Evolutionary conservation across 2,329 filamentous ascomycete genomes (phyloP), one percentile per base, ranked within the genome.

Genomic region (Colletotrichum tropicale): DNA sequence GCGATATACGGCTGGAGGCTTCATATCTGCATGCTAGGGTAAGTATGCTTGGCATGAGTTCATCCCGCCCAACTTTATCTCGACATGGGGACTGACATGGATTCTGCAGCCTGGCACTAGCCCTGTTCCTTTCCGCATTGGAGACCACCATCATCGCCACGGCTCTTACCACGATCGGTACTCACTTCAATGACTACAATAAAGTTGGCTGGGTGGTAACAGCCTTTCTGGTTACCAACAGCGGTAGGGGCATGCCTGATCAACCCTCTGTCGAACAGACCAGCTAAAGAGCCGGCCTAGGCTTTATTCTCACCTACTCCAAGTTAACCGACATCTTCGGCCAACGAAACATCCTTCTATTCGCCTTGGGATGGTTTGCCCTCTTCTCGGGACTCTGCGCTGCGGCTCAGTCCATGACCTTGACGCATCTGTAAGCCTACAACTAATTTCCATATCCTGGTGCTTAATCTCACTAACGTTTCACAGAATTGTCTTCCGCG

Each of bases 401-500:
- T 1, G 65, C 43, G 0, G n/a, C 65, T 18, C 65, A 34, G 15
- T 67, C 65, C 6, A 58, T 67, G 48, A 67, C 36, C 30, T 36
- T 67, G 65, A 67, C 65, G 13, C 65, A 67, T 18, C 5, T 67
- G 65, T 67, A 56, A 56, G 43, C n/a, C 13, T 21, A 1, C n/a
- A n/a, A n/a, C n/a, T n/a, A n/a, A n/a, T n/a, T n/a, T n/a, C n/a
- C n/a, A n/a, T n/a, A n/a, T n/a, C n/a, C n/a, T n/a, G n/a, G n/a
- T n/a, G n/a, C n/a, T n/a, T n/a, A n/a, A n/a, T n/a, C n/a, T n/a
- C n/a, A 52, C n/a, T 12, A 15, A 8, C 1, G 1, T n/a, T 16
- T 16, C 16, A 18, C 65, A 67, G 65, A 12, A 89, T 89, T 62
- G 75, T 87, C 8, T 86, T 86, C 9, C 82, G 86, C 48, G 85